Conservation (phyloP, 768 basidiomycete species). For the Russula sp. region DNA sequence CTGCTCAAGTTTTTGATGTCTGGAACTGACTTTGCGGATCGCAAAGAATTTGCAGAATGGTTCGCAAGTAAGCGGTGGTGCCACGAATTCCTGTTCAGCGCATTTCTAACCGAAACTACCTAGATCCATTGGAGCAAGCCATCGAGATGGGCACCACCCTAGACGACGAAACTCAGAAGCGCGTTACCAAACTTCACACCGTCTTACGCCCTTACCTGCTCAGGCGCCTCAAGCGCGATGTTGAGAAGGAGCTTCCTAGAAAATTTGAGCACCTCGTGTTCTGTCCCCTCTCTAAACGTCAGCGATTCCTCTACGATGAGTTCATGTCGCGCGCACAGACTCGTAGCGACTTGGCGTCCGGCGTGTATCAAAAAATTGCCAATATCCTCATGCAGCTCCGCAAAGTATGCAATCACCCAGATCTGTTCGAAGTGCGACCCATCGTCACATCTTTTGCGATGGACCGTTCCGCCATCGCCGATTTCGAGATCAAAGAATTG, state of each 20-base stretch:
- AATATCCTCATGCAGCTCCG: conserved; percentile 98
- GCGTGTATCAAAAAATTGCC: conserved; percentile 81
- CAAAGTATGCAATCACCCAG: conserved; percentile 94
- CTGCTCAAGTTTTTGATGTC: conserved; percentile 92
- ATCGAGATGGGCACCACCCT: conserved; percentile 73
- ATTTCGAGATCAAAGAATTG: conserved; percentile 83
- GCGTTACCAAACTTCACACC: conserved; percentile 81
- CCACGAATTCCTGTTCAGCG: not conserved
- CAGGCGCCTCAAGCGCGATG: conserved; percentile 94
- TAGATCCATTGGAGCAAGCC: conserved; percentile 90
- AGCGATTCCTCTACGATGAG: conserved; percentile 93
- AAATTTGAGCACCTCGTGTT: conserved; percentile 89
- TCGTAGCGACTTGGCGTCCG: conserved; percentile 71
- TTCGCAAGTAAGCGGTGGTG: conserved; percentile 72
- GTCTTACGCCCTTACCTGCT: conserved; percentile 95
- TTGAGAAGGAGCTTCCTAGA: conserved; percentile 90
- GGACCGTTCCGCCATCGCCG: conserved; percentile 65
- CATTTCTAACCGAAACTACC: conserved; percentile 9
- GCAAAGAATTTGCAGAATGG: conserved; percentile 94
- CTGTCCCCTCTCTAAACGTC: conserved; percentile 83
- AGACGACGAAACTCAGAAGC: conserved; percentile 79
- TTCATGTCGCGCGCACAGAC: conserved; percentile 90
- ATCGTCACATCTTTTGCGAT: conserved; percentile 70
- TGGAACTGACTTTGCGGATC: conserved; percentile 78
- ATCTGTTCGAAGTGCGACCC: conserved; percentile 85